Evolutionary conservation across 768 basidiomycete species (phyloP).

Genomic region (Tricholoma saponaceum): DNA sequence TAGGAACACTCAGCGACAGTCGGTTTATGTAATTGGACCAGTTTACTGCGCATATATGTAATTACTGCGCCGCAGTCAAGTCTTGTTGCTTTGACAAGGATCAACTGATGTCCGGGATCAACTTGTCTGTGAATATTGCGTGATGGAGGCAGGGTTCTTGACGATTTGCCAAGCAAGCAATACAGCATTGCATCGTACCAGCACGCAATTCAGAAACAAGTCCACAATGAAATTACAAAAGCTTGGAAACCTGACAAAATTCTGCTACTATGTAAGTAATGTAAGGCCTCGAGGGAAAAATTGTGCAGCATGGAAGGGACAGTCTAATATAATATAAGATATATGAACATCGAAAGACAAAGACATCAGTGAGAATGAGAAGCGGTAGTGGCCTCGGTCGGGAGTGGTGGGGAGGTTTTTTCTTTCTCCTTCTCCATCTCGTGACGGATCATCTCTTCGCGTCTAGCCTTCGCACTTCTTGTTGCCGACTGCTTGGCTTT

Average conservation of each 20-base stretch:
- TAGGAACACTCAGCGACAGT: neutral
- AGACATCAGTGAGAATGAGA: neutral
- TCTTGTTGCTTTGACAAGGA: neutral
- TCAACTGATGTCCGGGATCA: neutral
- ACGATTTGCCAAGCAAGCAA: neutral
- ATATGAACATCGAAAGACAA: neutral
- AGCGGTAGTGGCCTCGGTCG: slow-evolving; percentile 5
- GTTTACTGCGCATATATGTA: neutral
- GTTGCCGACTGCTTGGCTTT: slow-evolving; percentile 53
- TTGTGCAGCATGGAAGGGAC: neutral
- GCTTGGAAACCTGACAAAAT: neutral
- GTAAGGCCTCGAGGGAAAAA: neutral
- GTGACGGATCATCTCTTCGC: slow-evolving; percentile 36
- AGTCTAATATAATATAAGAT: neutral
- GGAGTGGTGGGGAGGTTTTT: slow-evolving; percentile 1
- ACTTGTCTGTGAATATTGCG: too few species aligned
- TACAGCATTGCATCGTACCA: too few species aligned
- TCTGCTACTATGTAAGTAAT: neutral
- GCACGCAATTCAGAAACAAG: too few species aligned
- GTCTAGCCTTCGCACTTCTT: slow-evolving; percentile 32
- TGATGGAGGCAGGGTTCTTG: neutral
- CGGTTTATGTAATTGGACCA: neutral
- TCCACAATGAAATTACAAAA: neutral
- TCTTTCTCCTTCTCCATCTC: slow-evolving; percentile 20
- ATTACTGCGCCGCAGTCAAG: neutral